phyloP scores from a whole-genome alignment of 2,329 filamentous ascomycete species.

The Nigrograna mackinnonii region DNA sequence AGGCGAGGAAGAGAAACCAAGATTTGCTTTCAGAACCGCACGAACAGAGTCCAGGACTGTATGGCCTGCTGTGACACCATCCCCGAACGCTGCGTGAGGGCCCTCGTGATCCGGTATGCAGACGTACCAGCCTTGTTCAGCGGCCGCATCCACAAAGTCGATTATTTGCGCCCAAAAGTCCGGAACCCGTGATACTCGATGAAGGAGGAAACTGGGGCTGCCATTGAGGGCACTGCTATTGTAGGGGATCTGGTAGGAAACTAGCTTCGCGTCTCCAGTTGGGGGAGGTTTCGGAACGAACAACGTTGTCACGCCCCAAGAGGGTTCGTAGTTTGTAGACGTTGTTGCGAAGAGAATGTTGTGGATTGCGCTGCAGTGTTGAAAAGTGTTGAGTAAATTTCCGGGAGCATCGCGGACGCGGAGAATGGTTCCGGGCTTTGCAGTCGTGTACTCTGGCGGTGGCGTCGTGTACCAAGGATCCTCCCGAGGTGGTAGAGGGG shows the following conservation, averaged over 20 bases:
- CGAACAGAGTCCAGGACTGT: conserved; percentile 29
- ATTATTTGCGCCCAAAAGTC: too few relatives aligned
- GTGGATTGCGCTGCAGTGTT: conserved; percentile 12
- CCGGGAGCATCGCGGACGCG: conserved; percentile 14
- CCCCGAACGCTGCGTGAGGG: conserved; percentile 20
- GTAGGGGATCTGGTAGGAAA: conserved; percentile 20
- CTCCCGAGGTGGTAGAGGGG: conserved; percentile 10
- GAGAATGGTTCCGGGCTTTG: conserved; percentile 15
- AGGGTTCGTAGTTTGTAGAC: conserved; percentile 13
- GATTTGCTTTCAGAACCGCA: conserved; percentile 22
- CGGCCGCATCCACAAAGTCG: too few relatives aligned
- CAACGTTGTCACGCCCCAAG: conserved; percentile 17
- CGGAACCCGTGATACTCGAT: too few relatives aligned
- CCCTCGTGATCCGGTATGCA: conserved; percentile 27
- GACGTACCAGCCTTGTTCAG: conserved; percentile 26
- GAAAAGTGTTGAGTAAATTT: conserved; percentile 10
- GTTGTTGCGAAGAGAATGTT: conserved; percentile 20
- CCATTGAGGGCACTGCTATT: too few relatives aligned
- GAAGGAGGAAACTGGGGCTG: conserved; percentile 13
- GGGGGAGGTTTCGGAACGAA: too few relatives aligned
- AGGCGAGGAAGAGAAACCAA: conserved; percentile 7
- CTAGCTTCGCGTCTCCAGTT: too few relatives aligned
- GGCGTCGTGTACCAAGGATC: conserved; percentile 18
- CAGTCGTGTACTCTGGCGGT: conserved; percentile 10
- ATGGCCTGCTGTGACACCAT: conserved; percentile 23